Evolutionary conservation across 805 yeast genomes (phyloP).

Genomic region (Lipomyces kockii): DNA sequence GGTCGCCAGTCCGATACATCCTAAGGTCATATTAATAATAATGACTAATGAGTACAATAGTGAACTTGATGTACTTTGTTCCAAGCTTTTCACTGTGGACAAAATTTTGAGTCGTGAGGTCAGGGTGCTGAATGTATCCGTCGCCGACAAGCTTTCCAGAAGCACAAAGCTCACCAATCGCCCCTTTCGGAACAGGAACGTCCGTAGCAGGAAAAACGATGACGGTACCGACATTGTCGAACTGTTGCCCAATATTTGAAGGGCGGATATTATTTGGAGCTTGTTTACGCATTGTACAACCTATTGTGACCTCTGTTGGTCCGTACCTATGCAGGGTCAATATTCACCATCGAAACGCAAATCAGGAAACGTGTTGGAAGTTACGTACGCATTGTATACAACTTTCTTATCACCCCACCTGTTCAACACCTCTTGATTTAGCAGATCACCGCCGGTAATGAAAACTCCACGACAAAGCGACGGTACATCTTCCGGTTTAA

Average conservation of each 20-base stretch:
- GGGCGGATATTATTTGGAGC: slow-evolving; percentile 37
- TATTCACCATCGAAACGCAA: not conserved
- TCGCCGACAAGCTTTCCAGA: slow-evolving; percentile 42
- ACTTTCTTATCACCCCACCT: slow-evolving; percentile 39
- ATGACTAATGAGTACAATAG: not conserved
- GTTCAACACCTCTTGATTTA: slow-evolving; percentile 38
- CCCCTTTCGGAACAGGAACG: slow-evolving; percentile 38
- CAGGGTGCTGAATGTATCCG: slow-evolving; percentile 40
- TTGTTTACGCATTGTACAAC: slow-evolving; percentile 36
- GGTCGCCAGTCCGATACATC: slow-evolving; percentile 41
- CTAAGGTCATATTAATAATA: not conserved
- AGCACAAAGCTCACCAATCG: slow-evolving; percentile 43
- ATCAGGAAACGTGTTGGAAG: not conserved
- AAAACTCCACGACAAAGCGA: slow-evolving; percentile 37
- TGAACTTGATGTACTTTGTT: slow-evolving; percentile 14
- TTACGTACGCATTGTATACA: slow-evolving; percentile 38
- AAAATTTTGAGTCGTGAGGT: slow-evolving; percentile 37
- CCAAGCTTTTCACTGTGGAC: slow-evolving; percentile 9
- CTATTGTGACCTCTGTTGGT: slow-evolving; percentile 42
- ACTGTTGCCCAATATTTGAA: slow-evolving; percentile 39
- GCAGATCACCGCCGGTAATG: slow-evolving; percentile 41
- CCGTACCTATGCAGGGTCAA: slow-evolving; percentile 30
- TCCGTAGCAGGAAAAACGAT: slow-evolving; percentile 29
- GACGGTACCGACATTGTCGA: slow-evolving; percentile 38
- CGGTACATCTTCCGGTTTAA: slow-evolving; percentile 67